A percentile compares a stretch with the other conserved stretches of the same genome.
Conservation (phyloP, 2,329 filamentous ascomycete genomes). For the Harringtonia lauricola region DNA sequence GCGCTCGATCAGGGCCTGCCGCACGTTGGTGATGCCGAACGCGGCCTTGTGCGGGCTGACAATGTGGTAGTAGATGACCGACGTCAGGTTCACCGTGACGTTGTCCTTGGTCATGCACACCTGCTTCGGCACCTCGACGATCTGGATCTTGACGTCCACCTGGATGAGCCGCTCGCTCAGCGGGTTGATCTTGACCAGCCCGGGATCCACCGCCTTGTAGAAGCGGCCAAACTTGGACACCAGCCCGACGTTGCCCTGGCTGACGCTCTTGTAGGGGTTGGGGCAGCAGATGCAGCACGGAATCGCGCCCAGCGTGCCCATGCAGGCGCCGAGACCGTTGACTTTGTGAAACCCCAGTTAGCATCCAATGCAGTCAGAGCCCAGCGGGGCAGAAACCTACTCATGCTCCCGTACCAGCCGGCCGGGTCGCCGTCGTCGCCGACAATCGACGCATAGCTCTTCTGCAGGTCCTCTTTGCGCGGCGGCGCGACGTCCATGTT, state of each 20-base stretch:
- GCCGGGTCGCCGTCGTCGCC: conserved; percentile 58
- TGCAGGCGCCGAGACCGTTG: conserved; percentile 52
- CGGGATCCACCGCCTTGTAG: conserved; percentile 90
- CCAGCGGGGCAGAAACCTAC: conserved; percentile 43
- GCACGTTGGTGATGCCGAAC: conserved; percentile 90
- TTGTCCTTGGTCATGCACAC: conserved; percentile 99
- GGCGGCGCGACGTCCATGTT: conserved; percentile 68
- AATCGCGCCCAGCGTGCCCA: conserved; percentile 75
- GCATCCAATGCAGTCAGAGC: too few species aligned
- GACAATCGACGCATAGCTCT: conserved; percentile 58
- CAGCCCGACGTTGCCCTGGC: conserved; percentile 87
- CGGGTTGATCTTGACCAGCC: conserved; percentile 94
- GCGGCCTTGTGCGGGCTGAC: conserved; percentile 91
- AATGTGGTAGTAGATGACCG: conserved; percentile 99
- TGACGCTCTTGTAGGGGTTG: conserved; percentile 89
- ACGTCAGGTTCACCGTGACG: conserved; percentile 84
- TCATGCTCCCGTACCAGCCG: conserved; percentile 86
- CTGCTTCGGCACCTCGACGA: conserved; percentile 91
- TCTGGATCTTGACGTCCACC: conserved; percentile 98
- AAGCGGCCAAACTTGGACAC: conserved; percentile 94
- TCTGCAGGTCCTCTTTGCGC: conserved; percentile 72
- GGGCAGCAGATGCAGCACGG: conserved; percentile 88
- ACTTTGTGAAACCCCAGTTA: too few species aligned
- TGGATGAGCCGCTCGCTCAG: conserved; percentile 82
- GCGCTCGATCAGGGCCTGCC: conserved; percentile 91